Percentiles rank a stretch among this genome's conserved stretches.
Conservation (phyloP, 768 basidiomycete genomes). For the Fistulinella prunicolor region DNA sequence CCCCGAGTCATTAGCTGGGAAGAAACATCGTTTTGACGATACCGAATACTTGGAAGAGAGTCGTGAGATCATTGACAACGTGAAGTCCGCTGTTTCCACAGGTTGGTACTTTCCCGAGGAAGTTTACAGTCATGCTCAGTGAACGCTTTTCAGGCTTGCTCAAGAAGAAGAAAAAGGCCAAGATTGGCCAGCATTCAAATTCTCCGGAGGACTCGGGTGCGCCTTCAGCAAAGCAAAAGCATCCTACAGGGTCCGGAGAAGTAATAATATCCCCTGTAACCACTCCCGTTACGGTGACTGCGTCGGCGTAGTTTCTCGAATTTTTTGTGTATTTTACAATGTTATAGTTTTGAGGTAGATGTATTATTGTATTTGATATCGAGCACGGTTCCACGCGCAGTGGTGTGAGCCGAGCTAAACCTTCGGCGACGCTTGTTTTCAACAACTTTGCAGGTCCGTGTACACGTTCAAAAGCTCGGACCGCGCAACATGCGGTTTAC, state of each 20-base stretch:
- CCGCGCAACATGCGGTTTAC: slow-evolving; percentile 13
- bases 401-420: neutral
- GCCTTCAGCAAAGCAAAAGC: slow-evolving; percentile 5
- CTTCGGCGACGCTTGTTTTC: too few species aligned
- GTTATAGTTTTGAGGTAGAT: too few species aligned
- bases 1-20: slow-evolving; percentile 55
- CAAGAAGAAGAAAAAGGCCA: slow-evolving; percentile 76
- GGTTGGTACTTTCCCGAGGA: slow-evolving; percentile 45
- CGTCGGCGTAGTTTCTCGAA: slow-evolving; percentile 16
- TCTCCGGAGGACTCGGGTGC: slow-evolving; percentile 24
- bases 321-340: neutral
- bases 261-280: neutral
- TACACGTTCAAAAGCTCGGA: neutral
- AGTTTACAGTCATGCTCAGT: slow-evolving; percentile 8
- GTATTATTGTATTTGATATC: neutral
- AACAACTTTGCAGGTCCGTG: neutral
- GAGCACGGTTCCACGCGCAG: too few species aligned
- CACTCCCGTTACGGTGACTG: slow-evolving; percentile 9
- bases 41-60: slow-evolving; percentile 90
- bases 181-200: slow-evolving; percentile 31
- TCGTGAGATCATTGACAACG: slow-evolving; percentile 84
- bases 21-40: slow-evolving; percentile 90
- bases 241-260: neutral
- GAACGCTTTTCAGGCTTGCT: slow-evolving; percentile 51
- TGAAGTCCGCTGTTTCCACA: slow-evolving; percentile 84